Conservation (phyloP, 371 early-diverging fungal species). For the Haplosporangium sp. region DNA sequence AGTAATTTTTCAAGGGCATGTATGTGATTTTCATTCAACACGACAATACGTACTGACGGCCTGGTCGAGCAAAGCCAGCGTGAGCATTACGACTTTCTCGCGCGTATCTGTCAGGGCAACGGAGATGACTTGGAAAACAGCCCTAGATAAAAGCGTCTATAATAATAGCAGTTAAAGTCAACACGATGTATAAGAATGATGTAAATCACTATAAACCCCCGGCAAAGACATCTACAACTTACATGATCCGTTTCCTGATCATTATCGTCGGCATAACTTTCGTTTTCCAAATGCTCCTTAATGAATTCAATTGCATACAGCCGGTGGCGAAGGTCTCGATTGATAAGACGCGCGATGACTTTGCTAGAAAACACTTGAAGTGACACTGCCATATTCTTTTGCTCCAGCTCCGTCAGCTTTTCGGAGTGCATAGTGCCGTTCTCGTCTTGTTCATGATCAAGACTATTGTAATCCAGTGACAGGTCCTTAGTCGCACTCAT, state of each 20-base stretch:
- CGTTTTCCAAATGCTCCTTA: slow-evolving; percentile 45
- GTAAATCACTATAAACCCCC: neutral
- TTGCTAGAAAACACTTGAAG: slow-evolving; percentile 33
- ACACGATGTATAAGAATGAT: neutral
- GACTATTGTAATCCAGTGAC: neutral
- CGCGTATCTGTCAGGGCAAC: slow-evolving; percentile 73
- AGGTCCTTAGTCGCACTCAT: slow-evolving; percentile 7
- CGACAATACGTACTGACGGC: slow-evolving; percentile 60
- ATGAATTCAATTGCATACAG: slow-evolving; percentile 39
- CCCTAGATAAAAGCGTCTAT: slow-evolving; percentile 62
- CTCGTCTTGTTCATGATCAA: slow-evolving; percentile 12
- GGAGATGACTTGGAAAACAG: slow-evolving; percentile 68
- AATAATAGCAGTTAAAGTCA: neutral
- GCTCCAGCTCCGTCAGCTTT: slow-evolving; percentile 64
- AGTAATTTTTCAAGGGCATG: neutral
- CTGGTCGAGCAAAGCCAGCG: slow-evolving; percentile 67
- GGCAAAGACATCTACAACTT: neutral
- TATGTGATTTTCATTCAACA: neutral
- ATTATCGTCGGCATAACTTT: slow-evolving; percentile 26
- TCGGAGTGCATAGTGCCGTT: slow-evolving; percentile 52
- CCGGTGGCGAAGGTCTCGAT: slow-evolving; percentile 38
- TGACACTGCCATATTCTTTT: slow-evolving; percentile 56
- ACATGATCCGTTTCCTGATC: slow-evolving; percentile 32
- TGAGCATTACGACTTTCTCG: slow-evolving; percentile 64
- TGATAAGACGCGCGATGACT: slow-evolving; percentile 30